Conservation (phyloP, 2,329 filamentous ascomycete species). For the Geosmithia putterillii region DNA sequence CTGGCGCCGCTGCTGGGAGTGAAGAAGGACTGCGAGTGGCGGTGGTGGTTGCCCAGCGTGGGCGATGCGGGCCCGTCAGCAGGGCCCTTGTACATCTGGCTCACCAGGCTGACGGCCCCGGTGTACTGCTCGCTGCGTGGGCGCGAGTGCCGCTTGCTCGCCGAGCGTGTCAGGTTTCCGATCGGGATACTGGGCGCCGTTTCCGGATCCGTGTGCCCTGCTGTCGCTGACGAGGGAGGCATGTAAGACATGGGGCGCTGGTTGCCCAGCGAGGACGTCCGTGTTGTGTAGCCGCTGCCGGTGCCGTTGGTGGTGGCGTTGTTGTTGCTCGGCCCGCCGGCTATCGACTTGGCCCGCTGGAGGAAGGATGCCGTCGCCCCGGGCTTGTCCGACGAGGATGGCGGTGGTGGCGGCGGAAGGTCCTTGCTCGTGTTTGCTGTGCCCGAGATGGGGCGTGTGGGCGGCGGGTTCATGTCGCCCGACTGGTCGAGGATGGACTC, state of each 20-base stretch:
- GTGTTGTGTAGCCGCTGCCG: too few species aligned
- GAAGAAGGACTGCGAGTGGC: conserved; percentile 55
- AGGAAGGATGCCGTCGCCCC: conserved; percentile 35
- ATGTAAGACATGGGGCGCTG: conserved; percentile 45
- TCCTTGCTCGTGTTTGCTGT: conserved; percentile 60
- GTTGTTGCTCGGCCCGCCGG: conserved; percentile 33
- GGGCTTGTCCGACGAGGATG: conserved; percentile 13
- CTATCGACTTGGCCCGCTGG: conserved; percentile 50
- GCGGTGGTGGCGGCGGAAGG: conserved; percentile 53
- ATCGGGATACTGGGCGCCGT: conserved; percentile 70
- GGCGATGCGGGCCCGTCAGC: conserved; percentile 50
- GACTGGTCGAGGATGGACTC: conserved; percentile 85
- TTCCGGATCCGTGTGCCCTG: conserved; percentile 50
- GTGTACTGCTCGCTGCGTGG: conserved; percentile 54
- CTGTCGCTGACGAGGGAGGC: conserved; percentile 21
- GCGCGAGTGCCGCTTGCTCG: conserved; percentile 40
- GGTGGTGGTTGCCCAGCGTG: conserved; percentile 41
- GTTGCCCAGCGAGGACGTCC: conserved; percentile 11
- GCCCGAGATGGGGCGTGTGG: neutral
- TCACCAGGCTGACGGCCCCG: conserved; percentile 59
- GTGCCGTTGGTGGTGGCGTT: too few species aligned
- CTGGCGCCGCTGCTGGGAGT: conserved; percentile 29
- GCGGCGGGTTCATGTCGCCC: conserved; percentile 30
- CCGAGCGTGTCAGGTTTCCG: conserved; percentile 38
- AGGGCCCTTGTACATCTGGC: conserved; percentile 81